phyloP scores from a whole-genome alignment of 2,329 filamentous ascomycete species.

The Fusarium annulatum region DNA sequence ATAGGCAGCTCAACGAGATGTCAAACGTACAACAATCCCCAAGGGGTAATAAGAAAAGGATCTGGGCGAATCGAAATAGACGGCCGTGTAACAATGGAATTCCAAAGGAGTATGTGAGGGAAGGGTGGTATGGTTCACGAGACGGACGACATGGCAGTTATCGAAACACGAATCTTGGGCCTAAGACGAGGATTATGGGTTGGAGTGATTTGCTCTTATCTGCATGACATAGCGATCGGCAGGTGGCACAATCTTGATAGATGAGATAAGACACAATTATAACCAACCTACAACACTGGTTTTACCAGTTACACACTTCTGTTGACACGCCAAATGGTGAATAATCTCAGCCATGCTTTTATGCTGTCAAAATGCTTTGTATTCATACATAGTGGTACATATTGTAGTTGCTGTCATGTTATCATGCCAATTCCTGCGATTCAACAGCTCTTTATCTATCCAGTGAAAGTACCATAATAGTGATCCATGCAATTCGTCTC shows the following conservation, averaged over 20 bases:
- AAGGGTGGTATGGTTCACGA: slow-evolving; percentile 19
- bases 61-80: slow-evolving; percentile 11
- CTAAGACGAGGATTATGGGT: not conserved
- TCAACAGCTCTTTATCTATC: not conserved
- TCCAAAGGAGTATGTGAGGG: not conserved
- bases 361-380: not conserved
- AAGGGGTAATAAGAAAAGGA: slow-evolving; percentile 26
- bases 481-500: not conserved
- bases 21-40: slow-evolving; percentile 12
- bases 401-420: not conserved
- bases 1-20: slow-evolving; percentile 6
- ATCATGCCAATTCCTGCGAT: not conserved
- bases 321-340: not conserved
- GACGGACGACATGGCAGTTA: slow-evolving; percentile 25
- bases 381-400: not conserved
- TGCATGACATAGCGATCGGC: not conserved
- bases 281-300: not conserved
- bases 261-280: slow-evolving; percentile 25
- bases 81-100: slow-evolving; percentile 5
- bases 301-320: not conserved
- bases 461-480: not conserved
- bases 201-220: slow-evolving; percentile 7
- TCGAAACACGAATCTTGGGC: slow-evolving; percentile 20
- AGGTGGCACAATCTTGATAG: slow-evolving; percentile 20
- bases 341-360: not conserved